A percentile compares a stretch with the other conserved stretches of the same genome.
Evolutionary conservation across 768 basidiomycete genomes (phyloP).

Genomic region (Tulasnella calospora): DNA sequence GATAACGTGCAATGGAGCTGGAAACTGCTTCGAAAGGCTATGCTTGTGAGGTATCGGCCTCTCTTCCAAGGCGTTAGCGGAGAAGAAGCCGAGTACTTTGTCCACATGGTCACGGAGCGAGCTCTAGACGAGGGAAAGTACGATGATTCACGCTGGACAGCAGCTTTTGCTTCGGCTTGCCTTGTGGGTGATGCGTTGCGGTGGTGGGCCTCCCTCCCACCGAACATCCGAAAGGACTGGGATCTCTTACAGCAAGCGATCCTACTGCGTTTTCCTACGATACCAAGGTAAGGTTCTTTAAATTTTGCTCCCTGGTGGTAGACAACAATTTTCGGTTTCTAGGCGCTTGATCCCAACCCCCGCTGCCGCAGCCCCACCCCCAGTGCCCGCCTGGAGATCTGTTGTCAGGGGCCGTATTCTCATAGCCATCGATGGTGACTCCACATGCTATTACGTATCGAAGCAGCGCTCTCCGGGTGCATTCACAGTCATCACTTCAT

Average conservation of each 20-base stretch:
- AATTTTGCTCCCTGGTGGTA: not conserved
- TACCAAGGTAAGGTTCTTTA: not conserved
- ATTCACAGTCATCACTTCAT: not conserved
- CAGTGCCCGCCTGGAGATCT: not conserved
- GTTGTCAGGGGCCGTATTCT: not conserved
- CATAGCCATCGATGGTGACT: not conserved
- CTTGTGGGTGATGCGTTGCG: not conserved
- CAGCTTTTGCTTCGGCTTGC: not conserved
- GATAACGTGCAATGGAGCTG: not conserved
- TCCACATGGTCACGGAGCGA: slow-evolving; percentile 1
- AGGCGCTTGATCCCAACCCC: not conserved
- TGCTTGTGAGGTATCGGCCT: not conserved
- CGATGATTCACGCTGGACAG: not conserved
- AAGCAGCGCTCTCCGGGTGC: not conserved
- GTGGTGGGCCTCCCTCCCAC: not conserved
- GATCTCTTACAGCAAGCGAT: not conserved
- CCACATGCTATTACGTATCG: not conserved
- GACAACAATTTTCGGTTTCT: not conserved
- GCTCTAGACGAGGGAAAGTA: slow-evolving; percentile 1
- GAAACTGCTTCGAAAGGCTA: not conserved
- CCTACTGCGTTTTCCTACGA: not conserved
- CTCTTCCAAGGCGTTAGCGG: not conserved
- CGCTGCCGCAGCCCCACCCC: not conserved
- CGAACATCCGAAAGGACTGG: not conserved
- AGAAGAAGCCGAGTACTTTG: not conserved